Base-by-base conservation (phyloP, 305 asterid species). In the Rubia peregrina region DNA sequence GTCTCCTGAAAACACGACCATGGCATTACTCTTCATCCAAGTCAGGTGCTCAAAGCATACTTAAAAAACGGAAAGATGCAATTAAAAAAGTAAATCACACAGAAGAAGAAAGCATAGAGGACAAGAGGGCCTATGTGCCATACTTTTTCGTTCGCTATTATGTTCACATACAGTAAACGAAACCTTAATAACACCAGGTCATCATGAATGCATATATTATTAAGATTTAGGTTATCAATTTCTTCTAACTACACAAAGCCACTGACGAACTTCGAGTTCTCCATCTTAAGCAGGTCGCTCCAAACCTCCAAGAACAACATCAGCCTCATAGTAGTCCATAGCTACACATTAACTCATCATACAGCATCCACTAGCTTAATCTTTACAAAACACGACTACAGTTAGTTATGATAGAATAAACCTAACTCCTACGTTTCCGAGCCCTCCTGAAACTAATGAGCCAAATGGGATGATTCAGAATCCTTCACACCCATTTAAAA, bases 1-100 rank as follows among this genome's bases (percentile, higher is more conserved):
- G 22, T 76, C 80, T 38, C 80, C 80, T 76, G 65, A 71, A 57
- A 43, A 40, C 59, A 68, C 66, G 51, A 17, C 9, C 22, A 51
- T 17, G 5, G 1, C 9, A 22, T 24, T 3, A 8, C 17, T 16
- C 43, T 60, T 65, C n/a, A 69, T 57, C 12, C 48, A 42, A 41
- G 57, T 42, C 46, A 24, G 24, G 67, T 8, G n/a, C 43, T 67
- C 51, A 51, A 49, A 36, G 17, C 10, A 21, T 5, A 60, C 26
- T 63, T 0, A 64, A 3, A 57, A 1, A 14, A 11, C 0, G 55
- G 7, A 53, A 71, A 30, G 42, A 42, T n/a, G 41, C 21, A 42
- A 44, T 22, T 40, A 66, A 22, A 66, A 13, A 11, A 66, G 21
- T 11, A 21, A 9, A 19, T 19, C 26, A 36, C 13, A 12, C 41